These are phyloP conservation scores for Chimonanthus praecox DNA, from an alignment of 164 flowering plant genomes.

Conservation along the genomic window DNA sequence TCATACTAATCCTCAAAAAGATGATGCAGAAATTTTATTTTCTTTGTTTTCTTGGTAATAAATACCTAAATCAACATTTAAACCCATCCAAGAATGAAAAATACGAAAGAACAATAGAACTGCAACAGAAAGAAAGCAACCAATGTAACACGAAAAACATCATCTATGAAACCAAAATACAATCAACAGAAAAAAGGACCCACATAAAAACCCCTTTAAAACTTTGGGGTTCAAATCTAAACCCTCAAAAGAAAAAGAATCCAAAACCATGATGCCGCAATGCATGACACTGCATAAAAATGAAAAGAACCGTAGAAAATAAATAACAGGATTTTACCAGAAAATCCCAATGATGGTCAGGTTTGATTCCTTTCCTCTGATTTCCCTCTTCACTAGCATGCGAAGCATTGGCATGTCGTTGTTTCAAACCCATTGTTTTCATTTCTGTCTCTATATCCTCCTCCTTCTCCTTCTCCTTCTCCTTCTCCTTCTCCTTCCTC, in stretches of 20 bases:
- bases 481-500: not conserved
- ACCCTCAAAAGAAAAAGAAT: not conserved
- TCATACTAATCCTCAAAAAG: not conserved
- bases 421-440: not conserved
- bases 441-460: not conserved
- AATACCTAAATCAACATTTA: not conserved
- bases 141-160: not conserved
- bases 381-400: constrained; percentile 8
- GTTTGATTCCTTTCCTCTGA: constrained; percentile 7
- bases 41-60: not conserved
- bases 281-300: not conserved
- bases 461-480: not conserved
- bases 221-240: not conserved
- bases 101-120: too few relatives aligned
- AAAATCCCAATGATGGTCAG: constrained; percentile 47
- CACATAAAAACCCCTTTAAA: not conserved
- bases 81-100: not conserved
- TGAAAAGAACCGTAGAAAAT: not conserved
- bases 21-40: too few relatives aligned
- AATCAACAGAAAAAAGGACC: not conserved
- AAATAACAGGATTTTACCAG: constrained; percentile 33
- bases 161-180: not conserved
- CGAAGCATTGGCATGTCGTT: not conserved
- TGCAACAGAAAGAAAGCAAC: not conserved
- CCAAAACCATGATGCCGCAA: constrained; percentile 7